phyloP scores from a whole-genome alignment of 108 stramenopile genomes.

The Pseudonitzschia delicatissima region DNA sequence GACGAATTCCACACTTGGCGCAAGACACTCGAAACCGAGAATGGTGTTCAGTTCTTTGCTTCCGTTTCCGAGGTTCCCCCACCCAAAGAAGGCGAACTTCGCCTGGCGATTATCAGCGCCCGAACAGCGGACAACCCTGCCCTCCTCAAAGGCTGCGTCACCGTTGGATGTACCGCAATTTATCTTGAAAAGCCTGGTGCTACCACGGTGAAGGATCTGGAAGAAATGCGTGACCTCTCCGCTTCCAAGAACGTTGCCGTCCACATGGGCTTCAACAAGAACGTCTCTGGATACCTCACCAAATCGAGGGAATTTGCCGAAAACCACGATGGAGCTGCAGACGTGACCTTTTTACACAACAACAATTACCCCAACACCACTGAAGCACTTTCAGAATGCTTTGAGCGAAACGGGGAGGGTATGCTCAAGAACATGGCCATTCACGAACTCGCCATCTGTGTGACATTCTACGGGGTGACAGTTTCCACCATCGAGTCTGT shows the following conservation, averaged over 20 bases:
- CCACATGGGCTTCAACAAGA: slow-evolving; percentile 89
- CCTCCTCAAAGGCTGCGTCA: slow-evolving; percentile 50
- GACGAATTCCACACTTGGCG: slow-evolving; percentile 40
- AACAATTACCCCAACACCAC: slow-evolving; percentile 58
- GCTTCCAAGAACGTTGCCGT: slow-evolving; percentile 36
- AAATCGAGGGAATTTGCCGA: slow-evolving; percentile 45
- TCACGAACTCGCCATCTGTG: slow-evolving; percentile 78
- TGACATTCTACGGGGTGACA: slow-evolving; percentile 73
- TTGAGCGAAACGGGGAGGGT: slow-evolving; percentile 81
- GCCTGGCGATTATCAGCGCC: slow-evolving; percentile 53
- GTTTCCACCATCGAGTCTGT: slow-evolving; percentile 68
- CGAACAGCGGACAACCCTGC: slow-evolving; percentile 76
- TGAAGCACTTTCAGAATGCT: slow-evolving; percentile 68
- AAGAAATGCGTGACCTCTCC: slow-evolving; percentile 51
- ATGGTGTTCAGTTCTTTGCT: slow-evolving; percentile 39
- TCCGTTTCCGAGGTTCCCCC: slow-evolving; percentile 46
- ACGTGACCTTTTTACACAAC: slow-evolving; percentile 79
- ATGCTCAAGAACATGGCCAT: slow-evolving; percentile 93
- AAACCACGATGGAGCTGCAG: slow-evolving; percentile 13
- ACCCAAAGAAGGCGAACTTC: slow-evolving; percentile 12
- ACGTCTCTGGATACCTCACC: slow-evolving; percentile 68
- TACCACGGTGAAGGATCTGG: slow-evolving; percentile 65
- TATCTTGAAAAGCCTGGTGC: slow-evolving; percentile 90
- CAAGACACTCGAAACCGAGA: slow-evolving; percentile 17
- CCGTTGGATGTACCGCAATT: slow-evolving; percentile 44